Percentiles rank a stretch among this genome's conserved stretches.
These are phyloP conservation scores for Takakia lepidozioides DNA, from an alignment of 225 moss, liverwort and hornwort species.

Conservation along the genomic window DNA sequence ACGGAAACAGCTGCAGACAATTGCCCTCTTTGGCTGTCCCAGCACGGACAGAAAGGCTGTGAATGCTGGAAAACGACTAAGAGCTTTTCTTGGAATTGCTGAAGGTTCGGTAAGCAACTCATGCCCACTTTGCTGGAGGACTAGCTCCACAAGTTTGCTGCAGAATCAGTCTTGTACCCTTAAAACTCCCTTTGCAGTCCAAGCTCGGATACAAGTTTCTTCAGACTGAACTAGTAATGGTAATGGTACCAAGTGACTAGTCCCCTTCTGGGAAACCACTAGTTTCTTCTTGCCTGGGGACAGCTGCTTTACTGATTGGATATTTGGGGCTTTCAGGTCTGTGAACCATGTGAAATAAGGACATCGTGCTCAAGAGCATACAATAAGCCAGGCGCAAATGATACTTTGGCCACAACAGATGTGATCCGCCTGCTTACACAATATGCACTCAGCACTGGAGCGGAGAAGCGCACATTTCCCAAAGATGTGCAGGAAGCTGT, in stretches of 20 bases:
- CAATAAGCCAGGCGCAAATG: slow-evolving; percentile 53
- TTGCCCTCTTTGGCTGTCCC: slow-evolving; percentile 89
- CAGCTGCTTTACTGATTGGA: too few species aligned
- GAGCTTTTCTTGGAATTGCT: slow-evolving; percentile 67
- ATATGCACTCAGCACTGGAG: slow-evolving; percentile 54
- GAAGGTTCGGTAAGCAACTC: slow-evolving; percentile 68
- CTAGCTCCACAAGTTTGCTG: too few species aligned
- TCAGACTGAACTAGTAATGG: background rate
- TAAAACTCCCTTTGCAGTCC: background rate
- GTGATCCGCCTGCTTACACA: slow-evolving; percentile 70
- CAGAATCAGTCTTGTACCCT: slow-evolving; percentile 15
- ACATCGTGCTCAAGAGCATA: slow-evolving; percentile 75
- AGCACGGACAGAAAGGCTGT: slow-evolving; percentile 88
- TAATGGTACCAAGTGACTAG: background rate
- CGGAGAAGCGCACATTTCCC: slow-evolving; percentile 23
- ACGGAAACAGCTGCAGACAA: slow-evolving; percentile 36
- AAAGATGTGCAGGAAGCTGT: slow-evolving; percentile 35
- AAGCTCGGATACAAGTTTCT: background rate
- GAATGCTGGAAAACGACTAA: slow-evolving; percentile 89
- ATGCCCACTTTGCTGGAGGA: too few species aligned
- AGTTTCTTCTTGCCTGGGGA: background rate
- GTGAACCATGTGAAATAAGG: slow-evolving; percentile 75
- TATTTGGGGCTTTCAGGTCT: too few species aligned
- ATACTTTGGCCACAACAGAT: slow-evolving; percentile 58
- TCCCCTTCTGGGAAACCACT: background rate